Conservation (phyloP, 176 grass and related monocot species). For the Metroxylon sagu region DNA sequence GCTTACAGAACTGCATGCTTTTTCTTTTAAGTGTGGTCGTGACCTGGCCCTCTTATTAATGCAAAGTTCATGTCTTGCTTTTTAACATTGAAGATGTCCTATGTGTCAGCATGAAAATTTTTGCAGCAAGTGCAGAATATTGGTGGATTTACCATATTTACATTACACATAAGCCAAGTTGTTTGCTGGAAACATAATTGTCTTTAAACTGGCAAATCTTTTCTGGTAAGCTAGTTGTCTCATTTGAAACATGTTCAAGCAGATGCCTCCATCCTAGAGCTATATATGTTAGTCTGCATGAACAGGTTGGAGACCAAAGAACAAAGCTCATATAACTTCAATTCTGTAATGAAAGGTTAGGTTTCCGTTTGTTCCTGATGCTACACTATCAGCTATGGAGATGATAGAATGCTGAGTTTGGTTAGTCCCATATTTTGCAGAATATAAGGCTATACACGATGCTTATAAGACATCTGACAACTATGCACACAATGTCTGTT, state of each 20-base stretch:
- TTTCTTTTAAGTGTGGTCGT: no score
- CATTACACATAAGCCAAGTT: no score
- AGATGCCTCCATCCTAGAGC: constrained; percentile 83
- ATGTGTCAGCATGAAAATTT: no score
- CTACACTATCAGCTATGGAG: constrained; percentile 3
- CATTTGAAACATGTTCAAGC: constrained; percentile 26
- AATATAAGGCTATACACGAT: constrained; percentile 87
- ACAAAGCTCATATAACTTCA: constrained; percentile 81
- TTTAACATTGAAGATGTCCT: no score
- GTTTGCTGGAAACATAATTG: no score
- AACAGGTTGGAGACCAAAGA: constrained; percentile 82
- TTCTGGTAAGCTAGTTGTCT: no score
- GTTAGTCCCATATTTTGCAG: constrained; percentile 29
- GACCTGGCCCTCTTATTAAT: no score
- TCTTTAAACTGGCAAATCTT: no score
- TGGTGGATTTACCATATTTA: no score
- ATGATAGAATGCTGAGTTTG: constrained; percentile 18
- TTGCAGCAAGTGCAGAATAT: no score
- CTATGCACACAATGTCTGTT: constrained; percentile 54
- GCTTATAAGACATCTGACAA: constrained; percentile 95
- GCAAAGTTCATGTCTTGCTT: no score
- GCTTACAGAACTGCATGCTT: no score
- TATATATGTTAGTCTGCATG: constrained; percentile 96
- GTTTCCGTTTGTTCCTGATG: constrained; percentile 2
- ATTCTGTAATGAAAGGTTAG: constrained; percentile 81